These are phyloP conservation scores for Sarocladiaceae sp. DNA, from an alignment of 2,329 filamentous ascomycete species.

Conservation along the genomic window DNA sequence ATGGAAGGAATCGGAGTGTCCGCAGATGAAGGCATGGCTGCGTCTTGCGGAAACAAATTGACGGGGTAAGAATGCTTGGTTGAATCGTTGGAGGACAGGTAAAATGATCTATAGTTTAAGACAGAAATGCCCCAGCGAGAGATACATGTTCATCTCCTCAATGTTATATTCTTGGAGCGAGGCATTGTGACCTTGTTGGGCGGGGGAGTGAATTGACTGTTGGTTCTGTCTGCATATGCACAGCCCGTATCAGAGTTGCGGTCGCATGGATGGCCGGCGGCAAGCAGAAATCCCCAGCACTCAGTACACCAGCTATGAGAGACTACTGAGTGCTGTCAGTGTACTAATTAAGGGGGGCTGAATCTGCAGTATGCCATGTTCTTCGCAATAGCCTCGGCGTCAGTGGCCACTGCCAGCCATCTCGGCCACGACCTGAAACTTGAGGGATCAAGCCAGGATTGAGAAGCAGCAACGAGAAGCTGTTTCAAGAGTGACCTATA, in stretches of 20 bases:
- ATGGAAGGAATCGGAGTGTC: background rate
- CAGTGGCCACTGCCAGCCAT: too few species aligned
- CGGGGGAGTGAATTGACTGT: background rate
- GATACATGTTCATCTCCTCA: too few species aligned
- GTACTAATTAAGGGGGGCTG: too few species aligned
- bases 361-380: too few species aligned
- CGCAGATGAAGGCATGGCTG: background rate
- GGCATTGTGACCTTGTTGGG: background rate
- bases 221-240: background rate
- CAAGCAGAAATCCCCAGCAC: background rate
- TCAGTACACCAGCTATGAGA: background rate
- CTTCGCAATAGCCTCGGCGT: too few species aligned
- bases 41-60: background rate
- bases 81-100: background rate
- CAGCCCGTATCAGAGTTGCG: background rate
- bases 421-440: too few species aligned
- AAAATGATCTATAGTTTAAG: too few species aligned
- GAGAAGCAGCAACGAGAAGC: too few species aligned
- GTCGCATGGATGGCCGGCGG: background rate
- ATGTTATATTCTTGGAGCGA: background rate
- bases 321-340: too few species aligned
- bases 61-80: background rate
- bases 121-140: too few species aligned
- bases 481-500: too few species aligned
- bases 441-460: too few species aligned